Conservation (phyloP, 208 protist species). For the Wallacemonas collosoma region DNA sequence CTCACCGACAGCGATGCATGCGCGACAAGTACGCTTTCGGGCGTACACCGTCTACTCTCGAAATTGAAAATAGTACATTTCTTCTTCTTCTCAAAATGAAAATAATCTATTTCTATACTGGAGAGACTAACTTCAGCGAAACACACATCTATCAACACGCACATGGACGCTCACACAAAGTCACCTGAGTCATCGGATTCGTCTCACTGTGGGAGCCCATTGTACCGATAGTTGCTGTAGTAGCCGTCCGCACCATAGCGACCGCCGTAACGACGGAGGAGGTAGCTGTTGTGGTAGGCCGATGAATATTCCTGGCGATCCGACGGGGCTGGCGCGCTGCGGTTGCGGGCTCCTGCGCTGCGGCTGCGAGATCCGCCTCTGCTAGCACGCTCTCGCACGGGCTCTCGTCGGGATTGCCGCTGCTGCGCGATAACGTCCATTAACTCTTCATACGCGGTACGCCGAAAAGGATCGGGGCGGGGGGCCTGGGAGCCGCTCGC, state of each 20-base stretch:
- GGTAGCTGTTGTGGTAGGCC: slow-evolving; percentile 50
- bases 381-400: background rate
- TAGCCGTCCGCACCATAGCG: slow-evolving; percentile 51
- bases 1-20: too few species aligned
- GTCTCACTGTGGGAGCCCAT: slow-evolving; percentile 46
- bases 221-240: slow-evolving; percentile 71
- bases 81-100: too few species aligned
- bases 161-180: too few species aligned
- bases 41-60: too few species aligned
- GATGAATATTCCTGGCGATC: background rate
- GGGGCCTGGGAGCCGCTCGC: background rate
- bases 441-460: slow-evolving; percentile 51
- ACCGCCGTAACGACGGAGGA: slow-evolving; percentile 76
- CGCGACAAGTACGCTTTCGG: too few species aligned
- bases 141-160: too few species aligned
- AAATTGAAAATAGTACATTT: too few species aligned
- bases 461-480: slow-evolving; percentile 29
- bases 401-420: slow-evolving; percentile 8
- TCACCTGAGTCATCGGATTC: too few species aligned
- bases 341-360: slow-evolving; percentile 2
- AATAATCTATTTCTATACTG: too few species aligned
- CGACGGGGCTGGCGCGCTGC: slow-evolving; percentile 9
- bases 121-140: too few species aligned
- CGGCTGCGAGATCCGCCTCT: background rate
- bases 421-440: slow-evolving; percentile 38